Evolutionary conservation across 108 stramenopile species (phyloP), one percentile per base, ranked within the genome.

Genomic region (Nitzschia palea): DNA sequence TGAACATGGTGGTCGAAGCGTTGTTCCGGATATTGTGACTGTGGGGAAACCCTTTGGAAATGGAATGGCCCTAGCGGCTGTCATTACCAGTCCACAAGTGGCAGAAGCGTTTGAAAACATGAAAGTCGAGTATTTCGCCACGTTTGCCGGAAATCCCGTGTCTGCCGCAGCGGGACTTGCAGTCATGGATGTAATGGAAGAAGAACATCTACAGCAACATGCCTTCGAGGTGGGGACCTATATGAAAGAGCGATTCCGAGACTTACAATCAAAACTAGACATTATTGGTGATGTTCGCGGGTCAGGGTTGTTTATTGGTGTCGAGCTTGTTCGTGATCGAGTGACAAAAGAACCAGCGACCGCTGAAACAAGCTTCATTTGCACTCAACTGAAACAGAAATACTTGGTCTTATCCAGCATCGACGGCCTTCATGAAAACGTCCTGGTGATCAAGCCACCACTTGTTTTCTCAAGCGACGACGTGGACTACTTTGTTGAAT

Each of bases 41-140:
- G 64, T 96, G 25, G 98, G 96, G 32, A 98, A 98, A 74, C 98
- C 98, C 0, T 91, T 97, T 68, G 98, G 96, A 9, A 98, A 98
- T 70, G 98, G 98, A 26, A 84, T 95, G 79, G 94, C 95, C 26
- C 76, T 98, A 28, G 96, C 92, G n/a, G 96, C 95, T 23, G 96
- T 97, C 17, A 74, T 97, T 35, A 90, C 83, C 15, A 86, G 80
- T 12, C 73, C 74, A 10, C 70, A 67, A 30, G 74, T 98, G 27
- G 88, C 95, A 17, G 75, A 90, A 47, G 79, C 88, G 10, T 97
- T 98, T 82, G 81, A 90, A 47, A 62, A 37, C 1, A 71, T 84
- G 45, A 95, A 94, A 26, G 91, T 97, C 36, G 95, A 96, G 73
- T 97, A 97, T 68, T 98, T 98, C 84, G 97, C 97, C 71, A 98